These are phyloP conservation scores for Fraxinus ornus DNA, from an alignment of 305 asterid species.

Conservation along the genomic window DNA sequence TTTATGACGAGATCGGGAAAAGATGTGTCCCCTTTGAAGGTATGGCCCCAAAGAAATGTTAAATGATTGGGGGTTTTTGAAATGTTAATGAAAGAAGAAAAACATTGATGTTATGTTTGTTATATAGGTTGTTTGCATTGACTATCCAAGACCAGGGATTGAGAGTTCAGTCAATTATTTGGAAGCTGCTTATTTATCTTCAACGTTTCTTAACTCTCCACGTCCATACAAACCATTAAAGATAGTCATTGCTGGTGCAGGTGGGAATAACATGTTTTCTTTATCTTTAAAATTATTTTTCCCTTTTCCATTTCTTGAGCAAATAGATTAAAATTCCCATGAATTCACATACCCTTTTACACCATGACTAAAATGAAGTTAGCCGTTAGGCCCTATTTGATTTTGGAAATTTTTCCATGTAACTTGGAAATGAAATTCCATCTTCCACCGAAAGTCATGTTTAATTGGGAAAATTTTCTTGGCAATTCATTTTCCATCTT, in stretches of 20 bases:
- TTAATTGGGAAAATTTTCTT: no score
- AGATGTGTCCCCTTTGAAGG: conserved; percentile 54
- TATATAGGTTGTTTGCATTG: conserved; percentile 69
- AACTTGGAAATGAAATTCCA: no score
- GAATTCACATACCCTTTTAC: not conserved
- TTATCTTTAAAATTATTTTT: not conserved
- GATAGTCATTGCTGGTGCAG: conserved; percentile 95
- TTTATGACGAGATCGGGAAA: conserved; percentile 33
- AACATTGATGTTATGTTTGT: conserved; percentile 10
- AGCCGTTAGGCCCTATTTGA: not conserved
- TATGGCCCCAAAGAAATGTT: conserved; percentile 26
- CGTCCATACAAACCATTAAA: conserved; percentile 83
- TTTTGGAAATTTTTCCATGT: no score
- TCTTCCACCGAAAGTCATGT: no score
- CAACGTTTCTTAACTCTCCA: conserved; percentile 57
- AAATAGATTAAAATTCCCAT: not conserved
- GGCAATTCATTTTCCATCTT: no score
- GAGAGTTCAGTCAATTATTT: conserved; percentile 74
- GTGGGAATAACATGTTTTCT: conserved; percentile 31
- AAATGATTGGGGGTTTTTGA: conserved; percentile 8
- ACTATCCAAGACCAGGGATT: conserved; percentile 89
- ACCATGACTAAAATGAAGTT: not conserved
- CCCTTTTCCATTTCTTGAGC: not conserved
- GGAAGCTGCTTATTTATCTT: conserved; percentile 82
- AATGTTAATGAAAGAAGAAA: conserved; percentile 12